phyloP scores from a whole-genome alignment of 306 rosid species.

The Trifolium dubium region DNA sequence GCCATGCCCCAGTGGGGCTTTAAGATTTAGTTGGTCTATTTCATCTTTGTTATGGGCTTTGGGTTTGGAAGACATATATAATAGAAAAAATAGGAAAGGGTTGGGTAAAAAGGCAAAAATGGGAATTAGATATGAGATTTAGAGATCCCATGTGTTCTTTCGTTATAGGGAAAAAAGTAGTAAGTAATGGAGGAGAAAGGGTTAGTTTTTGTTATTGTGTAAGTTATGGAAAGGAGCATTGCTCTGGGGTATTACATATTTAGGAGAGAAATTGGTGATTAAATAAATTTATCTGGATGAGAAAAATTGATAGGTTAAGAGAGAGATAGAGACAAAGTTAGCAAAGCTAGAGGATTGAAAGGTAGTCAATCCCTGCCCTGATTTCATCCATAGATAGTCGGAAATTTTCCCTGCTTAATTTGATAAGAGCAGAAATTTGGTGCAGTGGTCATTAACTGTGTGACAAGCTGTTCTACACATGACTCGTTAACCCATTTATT shows the following conservation, averaged over 20 bases:
- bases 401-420: constrained; percentile 24
- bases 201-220: background rate
- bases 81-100: constrained; percentile 10
- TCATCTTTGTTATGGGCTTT: background rate
- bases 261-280: no score
- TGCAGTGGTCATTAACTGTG: constrained; percentile 26
- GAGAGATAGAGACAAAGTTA: no score
- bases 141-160: background rate
- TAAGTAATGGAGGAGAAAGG: background rate
- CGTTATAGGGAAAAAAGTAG: background rate
- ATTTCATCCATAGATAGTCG: constrained; percentile 22
- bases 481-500: constrained; percentile 27
- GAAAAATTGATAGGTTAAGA: no score
- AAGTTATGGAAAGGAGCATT: constrained; percentile 8
- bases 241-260: background rate
- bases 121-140: background rate
- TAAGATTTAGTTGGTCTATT: background rate
- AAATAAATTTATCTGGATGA: no score
- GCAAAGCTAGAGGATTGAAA: no score
- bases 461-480: constrained; percentile 18
- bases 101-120: background rate
- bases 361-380: background rate
- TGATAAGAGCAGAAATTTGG: constrained; percentile 27
- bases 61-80: constrained; percentile 2
- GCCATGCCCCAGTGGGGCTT: constrained; percentile 17